Evolutionary conservation across 768 basidiomycete species (phyloP).

Genomic region (Erythrobasidium yunnanense): DNA sequence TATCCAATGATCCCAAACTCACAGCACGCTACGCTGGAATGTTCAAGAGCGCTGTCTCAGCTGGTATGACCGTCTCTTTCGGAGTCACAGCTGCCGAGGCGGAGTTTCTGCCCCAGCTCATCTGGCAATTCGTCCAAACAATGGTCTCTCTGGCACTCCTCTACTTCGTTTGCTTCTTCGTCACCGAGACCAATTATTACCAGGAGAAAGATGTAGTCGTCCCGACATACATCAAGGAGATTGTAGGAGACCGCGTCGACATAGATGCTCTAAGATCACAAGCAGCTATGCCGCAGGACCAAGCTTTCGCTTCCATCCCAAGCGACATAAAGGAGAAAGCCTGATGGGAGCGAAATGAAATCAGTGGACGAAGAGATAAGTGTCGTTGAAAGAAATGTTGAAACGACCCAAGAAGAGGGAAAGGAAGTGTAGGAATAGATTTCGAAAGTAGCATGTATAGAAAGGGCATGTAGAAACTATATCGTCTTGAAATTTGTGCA

Average conservation of each 20-base stretch:
- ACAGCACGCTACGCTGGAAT: slow-evolving; percentile 12
- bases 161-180: slow-evolving; percentile 21
- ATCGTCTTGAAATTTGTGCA: too few species aligned
- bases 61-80: slow-evolving; percentile 17
- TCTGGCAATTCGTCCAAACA: neutral
- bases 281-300: too few species aligned
- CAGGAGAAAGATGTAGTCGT: slow-evolving; percentile 20
- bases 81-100: neutral
- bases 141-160: slow-evolving; percentile 11
- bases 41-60: slow-evolving; percentile 11
- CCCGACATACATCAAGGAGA: slow-evolving; percentile 15
- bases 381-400: too few species aligned
- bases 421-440: too few species aligned
- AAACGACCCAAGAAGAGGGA: too few species aligned
- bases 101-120: neutral
- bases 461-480: too few species aligned
- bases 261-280: slow-evolving; percentile 1
- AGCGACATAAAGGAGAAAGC: too few species aligned
- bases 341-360: too few species aligned
- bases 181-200: slow-evolving; percentile 20
- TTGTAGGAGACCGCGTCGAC: slow-evolving; percentile 7
- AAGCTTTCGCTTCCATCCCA: too few species aligned
- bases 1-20: slow-evolving; percentile 16
- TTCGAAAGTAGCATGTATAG: too few species aligned
- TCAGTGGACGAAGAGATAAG: too few species aligned